Conservation (phyloP, 257 asterid genomes). For the Fraxinus americana region DNA sequence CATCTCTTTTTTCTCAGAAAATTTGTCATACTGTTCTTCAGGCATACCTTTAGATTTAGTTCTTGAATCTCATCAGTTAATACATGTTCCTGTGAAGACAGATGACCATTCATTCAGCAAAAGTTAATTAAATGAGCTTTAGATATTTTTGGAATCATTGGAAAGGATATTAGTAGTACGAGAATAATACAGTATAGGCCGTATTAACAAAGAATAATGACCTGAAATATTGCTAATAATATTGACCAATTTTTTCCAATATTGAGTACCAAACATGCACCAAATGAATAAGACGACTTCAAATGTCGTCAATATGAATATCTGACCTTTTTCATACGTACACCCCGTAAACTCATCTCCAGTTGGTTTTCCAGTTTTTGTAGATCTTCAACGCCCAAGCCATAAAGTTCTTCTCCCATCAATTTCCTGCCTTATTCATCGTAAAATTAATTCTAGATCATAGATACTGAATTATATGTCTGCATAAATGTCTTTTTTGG, state of each 20-base stretch:
- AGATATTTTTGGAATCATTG: neutral
- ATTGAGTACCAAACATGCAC: neutral
- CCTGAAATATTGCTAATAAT: too few relatives aligned
- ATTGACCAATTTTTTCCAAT: neutral
- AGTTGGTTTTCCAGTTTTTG: constrained; percentile 71
- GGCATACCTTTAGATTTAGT: constrained; percentile 60
- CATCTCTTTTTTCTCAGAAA: neutral
- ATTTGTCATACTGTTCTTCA: neutral
- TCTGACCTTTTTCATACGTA: constrained; percentile 67
- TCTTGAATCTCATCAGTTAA: constrained; percentile 66
- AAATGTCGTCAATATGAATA: neutral
- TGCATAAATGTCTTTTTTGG: neutral
- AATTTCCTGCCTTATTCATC: constrained; percentile 51
- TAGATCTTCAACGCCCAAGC: constrained; percentile 63
- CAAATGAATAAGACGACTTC: neutral
- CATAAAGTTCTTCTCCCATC: constrained; percentile 81
- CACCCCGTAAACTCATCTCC: constrained; percentile 62
- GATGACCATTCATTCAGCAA: neutral
- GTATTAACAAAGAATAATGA: neutral
- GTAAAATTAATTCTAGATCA: constrained; percentile 16
- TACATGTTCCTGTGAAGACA: constrained; percentile 56
- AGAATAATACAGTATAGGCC: too few relatives aligned
- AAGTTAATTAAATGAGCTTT: neutral
- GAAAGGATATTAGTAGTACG: too few relatives aligned
- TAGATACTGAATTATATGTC: too few relatives aligned